Percentiles rank a stretch among this genome's conserved stretches.
Conservation (phyloP, 2,329 filamentous ascomycete species). For the Huntiella decipiens region DNA sequence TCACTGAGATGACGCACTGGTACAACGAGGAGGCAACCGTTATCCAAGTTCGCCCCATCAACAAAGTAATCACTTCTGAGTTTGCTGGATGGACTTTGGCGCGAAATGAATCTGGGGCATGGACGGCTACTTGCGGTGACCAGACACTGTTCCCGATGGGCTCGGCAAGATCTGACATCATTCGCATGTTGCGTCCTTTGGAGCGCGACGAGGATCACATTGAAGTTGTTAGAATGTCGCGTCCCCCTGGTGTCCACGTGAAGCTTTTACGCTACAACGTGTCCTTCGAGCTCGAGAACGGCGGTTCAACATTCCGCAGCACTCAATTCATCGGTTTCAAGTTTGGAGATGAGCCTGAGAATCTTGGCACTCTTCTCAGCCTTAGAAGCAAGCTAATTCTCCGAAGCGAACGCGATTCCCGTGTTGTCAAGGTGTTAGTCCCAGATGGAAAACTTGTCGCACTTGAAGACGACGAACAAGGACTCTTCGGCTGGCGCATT, state of each 20-base stretch:
- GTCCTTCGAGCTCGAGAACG: constrained; percentile 22
- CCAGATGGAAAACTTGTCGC: background rate
- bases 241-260: constrained; percentile 17
- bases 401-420: constrained; percentile 6
- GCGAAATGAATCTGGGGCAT: too few relatives aligned
- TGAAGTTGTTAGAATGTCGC: background rate
- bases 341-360: background rate
- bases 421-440: constrained; percentile 21
- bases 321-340: constrained; percentile 25
- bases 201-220: background rate
- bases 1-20: constrained; percentile 28
- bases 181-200: background rate
- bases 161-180: background rate
- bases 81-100: too few relatives aligned
- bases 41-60: constrained; percentile 17
- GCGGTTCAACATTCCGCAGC: constrained; percentile 20
- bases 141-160: too few relatives aligned
- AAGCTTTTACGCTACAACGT: constrained; percentile 29
- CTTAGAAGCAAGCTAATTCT: constrained; percentile 26
- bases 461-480: background rate
- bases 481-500: too few relatives aligned
- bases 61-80: too few relatives aligned
- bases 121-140: too few relatives aligned
- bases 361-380: background rate
- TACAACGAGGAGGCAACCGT: constrained; percentile 16